A percentile compares a stretch with the other conserved stretches of the same genome.
phyloP scores from a whole-genome alignment of 2,329 filamentous ascomycete species.

The Xylariomycetidae sp. region DNA sequence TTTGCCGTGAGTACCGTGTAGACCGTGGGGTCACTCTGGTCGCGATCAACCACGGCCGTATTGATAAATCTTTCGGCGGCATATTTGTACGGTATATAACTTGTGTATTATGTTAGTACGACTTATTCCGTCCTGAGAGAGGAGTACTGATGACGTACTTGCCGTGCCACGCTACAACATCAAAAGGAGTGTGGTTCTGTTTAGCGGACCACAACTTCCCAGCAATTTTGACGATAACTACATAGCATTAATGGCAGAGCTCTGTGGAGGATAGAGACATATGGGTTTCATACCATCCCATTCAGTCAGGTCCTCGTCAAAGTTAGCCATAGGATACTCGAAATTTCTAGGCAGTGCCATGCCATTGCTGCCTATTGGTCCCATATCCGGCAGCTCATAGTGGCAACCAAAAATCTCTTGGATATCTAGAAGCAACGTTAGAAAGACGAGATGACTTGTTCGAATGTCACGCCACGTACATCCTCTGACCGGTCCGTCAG shows the following conservation, averaged over 20 bases:
- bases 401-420: conserved; percentile 61
- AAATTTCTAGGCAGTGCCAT: conserved; percentile 63
- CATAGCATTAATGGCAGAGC: neutral
- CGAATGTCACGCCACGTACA: conserved; percentile 25
- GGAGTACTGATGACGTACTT: conserved; percentile 40
- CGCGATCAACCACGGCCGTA: conserved; percentile 52
- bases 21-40: conserved; percentile 60
- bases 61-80: conserved; percentile 50
- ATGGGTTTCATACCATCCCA: conserved; percentile 14
- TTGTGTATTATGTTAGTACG: neutral
- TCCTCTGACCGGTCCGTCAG: conserved; percentile 52
- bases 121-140: neutral
- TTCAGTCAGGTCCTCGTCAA: conserved; percentile 31
- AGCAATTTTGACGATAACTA: conserved; percentile 53
- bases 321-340: conserved; percentile 52
- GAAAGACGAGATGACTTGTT: neutral
- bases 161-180: conserved; percentile 64
- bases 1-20: conserved; percentile 58
- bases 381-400: conserved; percentile 60
- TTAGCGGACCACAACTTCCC: conserved; percentile 54
- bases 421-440: conserved; percentile 21
- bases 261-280: neutral
- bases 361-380: conserved; percentile 59
- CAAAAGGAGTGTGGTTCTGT: conserved; percentile 59
- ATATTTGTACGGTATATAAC: conserved; percentile 39